These are phyloP conservation scores for Megacollybia marginata DNA, from an alignment of 768 basidiomycete genomes.

Conservation along the genomic window DNA sequence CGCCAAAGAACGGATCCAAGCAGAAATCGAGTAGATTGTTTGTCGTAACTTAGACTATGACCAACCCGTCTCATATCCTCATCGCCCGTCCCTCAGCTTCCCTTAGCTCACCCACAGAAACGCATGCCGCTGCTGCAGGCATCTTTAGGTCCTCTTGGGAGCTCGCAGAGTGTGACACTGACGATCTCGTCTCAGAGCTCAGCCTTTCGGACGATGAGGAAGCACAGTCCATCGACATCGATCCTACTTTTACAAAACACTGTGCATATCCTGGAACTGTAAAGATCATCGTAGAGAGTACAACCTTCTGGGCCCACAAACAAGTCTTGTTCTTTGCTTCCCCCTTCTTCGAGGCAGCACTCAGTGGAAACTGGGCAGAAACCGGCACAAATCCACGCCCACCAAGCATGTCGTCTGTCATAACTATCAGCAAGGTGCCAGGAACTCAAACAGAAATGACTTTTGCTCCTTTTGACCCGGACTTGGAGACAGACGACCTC, in stretches of 20 bases:
- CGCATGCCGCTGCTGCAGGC: conserved; percentile 80
- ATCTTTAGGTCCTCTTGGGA: conserved; percentile 79
- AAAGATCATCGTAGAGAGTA: conserved; percentile 83
- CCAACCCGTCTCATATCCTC: conserved; percentile 81
- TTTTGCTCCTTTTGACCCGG: conserved; percentile 51
- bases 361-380: conserved; percentile 91
- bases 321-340: conserved; percentile 88
- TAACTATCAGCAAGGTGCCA: conserved; percentile 52
- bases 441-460: conserved; percentile 48
- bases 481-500: conserved; percentile 37
- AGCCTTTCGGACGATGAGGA: conserved; percentile 60
- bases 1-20: conserved; percentile 91
- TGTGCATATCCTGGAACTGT: conserved; percentile 75
- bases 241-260: conserved; percentile 69
- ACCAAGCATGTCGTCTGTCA: conserved; percentile 72
- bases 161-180: conserved; percentile 67
- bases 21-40: conserved; percentile 43
- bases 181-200: conserved; percentile 63
- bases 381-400: conserved; percentile 51
- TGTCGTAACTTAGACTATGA: conserved; percentile 36
- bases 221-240: conserved; percentile 56
- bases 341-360: conserved; percentile 89
- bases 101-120: conserved; percentile 80
- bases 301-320: conserved; percentile 93
- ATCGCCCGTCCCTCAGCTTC: conserved; percentile 80